Base-by-base conservation (phyloP, 225 moss, liverwort and hornwort species). In the Physcomitrellopsis africana region DNA sequence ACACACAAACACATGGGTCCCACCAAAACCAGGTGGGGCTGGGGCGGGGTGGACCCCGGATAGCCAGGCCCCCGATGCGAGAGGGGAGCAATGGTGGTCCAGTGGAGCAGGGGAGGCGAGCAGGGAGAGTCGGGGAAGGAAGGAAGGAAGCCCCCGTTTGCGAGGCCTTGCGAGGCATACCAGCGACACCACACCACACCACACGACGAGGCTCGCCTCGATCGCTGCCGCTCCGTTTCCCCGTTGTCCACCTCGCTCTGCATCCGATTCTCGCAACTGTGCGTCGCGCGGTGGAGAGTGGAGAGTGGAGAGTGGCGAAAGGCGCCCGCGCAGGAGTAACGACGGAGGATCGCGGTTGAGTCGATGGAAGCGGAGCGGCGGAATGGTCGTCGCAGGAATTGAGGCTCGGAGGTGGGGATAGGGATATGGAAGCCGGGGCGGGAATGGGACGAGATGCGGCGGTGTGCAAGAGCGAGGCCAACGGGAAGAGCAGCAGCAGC, bases 361-460 rank as follows among this genome's bases (percentile, higher is more conserved):
- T 14, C 32, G 32, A 37, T n/a, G 23, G 49, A 57, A 65, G 66
- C 74, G 82, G 59, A 73, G 77, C 73, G 77, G 60, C 69, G 69
- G 69, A 63, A 62, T 77, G 75, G 70, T 5, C 68, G 73, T 57
- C 60, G 70, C 74, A 74, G 22, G 75, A 83, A 79, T 83, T 83
- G 78, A 75, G 74, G 51, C 42, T 29, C 3, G 11, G 65, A 22
- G 51, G 9, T 23, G 60, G 24, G 11, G 57, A 3, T 6, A 26
- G 60, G 27, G 82, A 52, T 13, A 83, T 83, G 79, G 82, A 83
- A 49, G 82, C 63, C n/a, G 69, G 72, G 17, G 71, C 72, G 12
- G 81, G 76, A 0, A 81, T 76, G 81, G 76, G 52, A 27, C 72
- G 81, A 19, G 81, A 71, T 26, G 53, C 71, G 57, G 32, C 32